Percentiles rank a stretch among this genome's conserved stretches.
These are phyloP conservation scores for Leccinum pellstonianum DNA, from an alignment of 768 basidiomycete species.

Conservation along the genomic window DNA sequence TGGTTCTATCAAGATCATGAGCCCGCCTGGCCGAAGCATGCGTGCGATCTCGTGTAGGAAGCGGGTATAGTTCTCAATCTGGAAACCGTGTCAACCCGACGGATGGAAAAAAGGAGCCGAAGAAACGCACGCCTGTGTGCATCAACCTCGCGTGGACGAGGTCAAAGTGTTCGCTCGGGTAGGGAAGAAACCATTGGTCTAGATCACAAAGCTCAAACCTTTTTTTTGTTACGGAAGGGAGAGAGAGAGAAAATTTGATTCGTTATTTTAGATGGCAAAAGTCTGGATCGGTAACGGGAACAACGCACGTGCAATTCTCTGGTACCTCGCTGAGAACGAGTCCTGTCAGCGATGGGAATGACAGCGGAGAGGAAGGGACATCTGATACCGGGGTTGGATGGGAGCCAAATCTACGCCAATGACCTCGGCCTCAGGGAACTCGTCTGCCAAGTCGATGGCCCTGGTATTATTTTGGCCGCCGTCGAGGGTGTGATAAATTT, in stretches of 20 bases:
- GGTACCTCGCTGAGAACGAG: slow-evolving; percentile 52
- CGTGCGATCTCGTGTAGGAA: slow-evolving; percentile 62
- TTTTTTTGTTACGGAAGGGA: slow-evolving; percentile 1
- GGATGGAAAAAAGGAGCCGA: slow-evolving; percentile 4
- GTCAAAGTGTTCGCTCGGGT: slow-evolving; percentile 62
- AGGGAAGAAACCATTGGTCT: slow-evolving; percentile 58
- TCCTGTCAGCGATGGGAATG: slow-evolving; percentile 13
- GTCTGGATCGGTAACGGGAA: neutral
- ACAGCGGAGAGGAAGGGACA: neutral
- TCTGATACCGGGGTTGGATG: slow-evolving; percentile 61
- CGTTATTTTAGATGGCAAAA: slow-evolving; percentile 3
- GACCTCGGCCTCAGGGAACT: slow-evolving; percentile 65
- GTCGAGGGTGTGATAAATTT: neutral
- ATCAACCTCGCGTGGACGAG: slow-evolving; percentile 69
- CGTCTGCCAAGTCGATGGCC: slow-evolving; percentile 74
- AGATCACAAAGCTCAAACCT: slow-evolving; percentile 76
- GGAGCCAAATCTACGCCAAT: slow-evolving; percentile 72
- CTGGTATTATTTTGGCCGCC: slow-evolving; percentile 32
- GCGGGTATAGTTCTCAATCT: slow-evolving; percentile 64
- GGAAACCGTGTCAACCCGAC: slow-evolving; percentile 13
- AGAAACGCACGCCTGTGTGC: slow-evolving; percentile 51
- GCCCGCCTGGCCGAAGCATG: slow-evolving; percentile 67
- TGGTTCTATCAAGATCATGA: slow-evolving; percentile 65
- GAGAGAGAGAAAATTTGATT: neutral
- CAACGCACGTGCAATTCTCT: slow-evolving; percentile 69